Evolutionary conservation across 257 asterid genomes (phyloP).

Genomic region (Penstemon davidsonii): DNA sequence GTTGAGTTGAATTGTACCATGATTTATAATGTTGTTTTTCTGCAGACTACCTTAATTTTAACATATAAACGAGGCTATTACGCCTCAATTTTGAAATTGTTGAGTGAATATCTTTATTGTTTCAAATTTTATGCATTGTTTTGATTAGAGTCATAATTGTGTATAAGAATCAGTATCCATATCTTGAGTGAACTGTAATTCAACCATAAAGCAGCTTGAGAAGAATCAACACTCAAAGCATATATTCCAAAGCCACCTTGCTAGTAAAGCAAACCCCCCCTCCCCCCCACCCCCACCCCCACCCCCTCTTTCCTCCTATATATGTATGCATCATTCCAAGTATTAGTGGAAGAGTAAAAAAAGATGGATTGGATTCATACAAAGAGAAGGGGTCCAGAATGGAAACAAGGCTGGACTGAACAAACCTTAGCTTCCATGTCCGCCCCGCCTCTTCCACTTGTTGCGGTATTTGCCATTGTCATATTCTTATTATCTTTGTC

Average conservation of each 20-base stretch:
- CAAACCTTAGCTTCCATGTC: constrained; percentile 51
- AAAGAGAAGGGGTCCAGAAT: constrained; percentile 46
- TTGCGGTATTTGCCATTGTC: constrained; percentile 55
- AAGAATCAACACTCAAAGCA: constrained; percentile 58
- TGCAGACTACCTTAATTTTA: constrained; percentile 8
- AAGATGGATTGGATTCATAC: constrained; percentile 50
- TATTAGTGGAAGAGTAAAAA: not conserved
- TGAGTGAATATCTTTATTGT: constrained; percentile 4
- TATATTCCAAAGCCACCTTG: constrained; percentile 51
- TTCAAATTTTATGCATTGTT: not conserved
- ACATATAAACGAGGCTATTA: constrained; percentile 18
- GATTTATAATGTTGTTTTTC: constrained; percentile 19
- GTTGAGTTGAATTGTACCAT: constrained; percentile 14
- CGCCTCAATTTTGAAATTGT: constrained; percentile 36
- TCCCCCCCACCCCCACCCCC: constrained; percentile 2
- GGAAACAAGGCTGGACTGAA: constrained; percentile 57
- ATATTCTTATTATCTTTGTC: constrained; percentile 54
- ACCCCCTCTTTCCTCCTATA: constrained; percentile 2
- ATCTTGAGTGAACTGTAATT: constrained; percentile 46
- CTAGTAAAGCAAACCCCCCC: constrained; percentile 28
- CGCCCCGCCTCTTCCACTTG: constrained; percentile 58
- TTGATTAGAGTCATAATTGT: not conserved
- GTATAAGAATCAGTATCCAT: constrained; percentile 33
- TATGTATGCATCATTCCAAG: constrained; percentile 8
- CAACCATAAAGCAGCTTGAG: constrained; percentile 33